A percentile compares a stretch with the other conserved stretches of the same genome.
phyloP scores from a whole-genome alignment of 1,139 yeast genomes.

The Ashbya aceris region DNA sequence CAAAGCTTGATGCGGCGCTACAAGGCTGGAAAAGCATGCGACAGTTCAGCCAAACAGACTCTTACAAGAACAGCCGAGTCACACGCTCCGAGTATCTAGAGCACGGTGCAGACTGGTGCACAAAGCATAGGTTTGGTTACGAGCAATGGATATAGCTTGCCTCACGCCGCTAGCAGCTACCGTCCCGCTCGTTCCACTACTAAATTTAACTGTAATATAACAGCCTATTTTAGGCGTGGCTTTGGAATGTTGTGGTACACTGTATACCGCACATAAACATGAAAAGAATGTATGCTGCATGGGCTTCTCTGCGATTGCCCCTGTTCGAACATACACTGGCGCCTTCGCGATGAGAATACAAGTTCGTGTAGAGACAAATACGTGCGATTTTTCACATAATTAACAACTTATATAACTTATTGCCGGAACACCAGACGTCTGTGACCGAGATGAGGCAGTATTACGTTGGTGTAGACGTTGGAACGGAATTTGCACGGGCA shows the following conservation, averaged over 20 bases:
- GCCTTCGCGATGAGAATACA: too few relatives aligned
- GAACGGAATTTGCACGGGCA: conserved; percentile 95
- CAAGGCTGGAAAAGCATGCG: conserved; percentile 53
- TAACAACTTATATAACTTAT: neutral
- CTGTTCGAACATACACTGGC: too few relatives aligned
- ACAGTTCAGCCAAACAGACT: conserved; percentile 42
- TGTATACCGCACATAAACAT: too few relatives aligned
- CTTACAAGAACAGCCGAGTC: conserved; percentile 48
- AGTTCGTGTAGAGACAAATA: too few relatives aligned
- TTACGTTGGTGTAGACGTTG: conserved; percentile 92
- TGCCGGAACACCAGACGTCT: neutral
- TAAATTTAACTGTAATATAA: too few relatives aligned
- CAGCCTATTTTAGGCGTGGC: too few relatives aligned
- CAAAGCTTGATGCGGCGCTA: conserved; percentile 34
- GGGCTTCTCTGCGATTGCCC: too few relatives aligned
- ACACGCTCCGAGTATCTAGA: conserved; percentile 76
- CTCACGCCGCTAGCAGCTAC: too few relatives aligned
- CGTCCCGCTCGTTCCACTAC: too few relatives aligned
- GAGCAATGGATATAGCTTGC: conserved; percentile 29
- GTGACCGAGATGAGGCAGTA: conserved; percentile 30
- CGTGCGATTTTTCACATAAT: too few relatives aligned
- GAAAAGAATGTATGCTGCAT: too few relatives aligned
- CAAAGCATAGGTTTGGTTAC: conserved; percentile 66
- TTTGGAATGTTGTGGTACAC: too few relatives aligned
- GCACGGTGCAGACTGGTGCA: conserved; percentile 69